These are phyloP conservation scores for Fusarium globosum DNA, from an alignment of 2,329 filamentous ascomycete species.

Conservation along the genomic window DNA sequence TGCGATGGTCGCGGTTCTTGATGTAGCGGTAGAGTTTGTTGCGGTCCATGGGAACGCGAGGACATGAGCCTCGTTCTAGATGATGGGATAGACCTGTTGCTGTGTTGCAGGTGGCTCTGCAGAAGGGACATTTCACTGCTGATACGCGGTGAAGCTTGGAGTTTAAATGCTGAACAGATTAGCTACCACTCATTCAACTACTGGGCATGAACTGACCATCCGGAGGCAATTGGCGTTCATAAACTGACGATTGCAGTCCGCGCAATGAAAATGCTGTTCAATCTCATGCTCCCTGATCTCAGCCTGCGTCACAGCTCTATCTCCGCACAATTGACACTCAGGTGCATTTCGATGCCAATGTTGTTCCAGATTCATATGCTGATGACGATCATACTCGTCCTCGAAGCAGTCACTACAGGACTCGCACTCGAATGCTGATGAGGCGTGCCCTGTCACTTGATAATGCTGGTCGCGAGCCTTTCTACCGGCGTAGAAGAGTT, in stretches of 20 bases:
- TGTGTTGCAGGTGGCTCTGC: constrained; percentile 56
- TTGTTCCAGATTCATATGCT: background rate
- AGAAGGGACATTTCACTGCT: constrained; percentile 63
- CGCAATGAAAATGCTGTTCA: constrained; percentile 48
- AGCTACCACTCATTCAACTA: fast-evolving
- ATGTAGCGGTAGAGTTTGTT: constrained; percentile 61
- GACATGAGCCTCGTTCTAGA: constrained; percentile 66
- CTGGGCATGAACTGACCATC: background rate
- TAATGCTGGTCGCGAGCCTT: background rate
- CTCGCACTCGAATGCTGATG: background rate
- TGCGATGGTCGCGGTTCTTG: constrained; percentile 57
- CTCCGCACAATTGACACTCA: constrained; percentile 46
- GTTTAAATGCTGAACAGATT: constrained; percentile 61
- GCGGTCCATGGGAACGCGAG: constrained; percentile 58
- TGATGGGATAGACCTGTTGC: constrained; percentile 67
- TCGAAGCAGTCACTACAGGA: background rate
- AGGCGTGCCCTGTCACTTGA: background rate
- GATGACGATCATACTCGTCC: background rate
- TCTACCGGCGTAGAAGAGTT: background rate
- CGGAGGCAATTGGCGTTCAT: constrained; percentile 36
- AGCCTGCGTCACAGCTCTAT: background rate
- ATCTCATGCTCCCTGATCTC: constrained; percentile 45
- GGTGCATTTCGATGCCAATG: constrained; percentile 38
- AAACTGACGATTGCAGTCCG: constrained; percentile 50
- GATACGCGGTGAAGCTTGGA: constrained; percentile 57